A percentile compares a stretch with the other conserved stretches of the same genome.
Conservation (phyloP, 1,284 basidiomycete species). For the Boletellus sp. region DNA sequence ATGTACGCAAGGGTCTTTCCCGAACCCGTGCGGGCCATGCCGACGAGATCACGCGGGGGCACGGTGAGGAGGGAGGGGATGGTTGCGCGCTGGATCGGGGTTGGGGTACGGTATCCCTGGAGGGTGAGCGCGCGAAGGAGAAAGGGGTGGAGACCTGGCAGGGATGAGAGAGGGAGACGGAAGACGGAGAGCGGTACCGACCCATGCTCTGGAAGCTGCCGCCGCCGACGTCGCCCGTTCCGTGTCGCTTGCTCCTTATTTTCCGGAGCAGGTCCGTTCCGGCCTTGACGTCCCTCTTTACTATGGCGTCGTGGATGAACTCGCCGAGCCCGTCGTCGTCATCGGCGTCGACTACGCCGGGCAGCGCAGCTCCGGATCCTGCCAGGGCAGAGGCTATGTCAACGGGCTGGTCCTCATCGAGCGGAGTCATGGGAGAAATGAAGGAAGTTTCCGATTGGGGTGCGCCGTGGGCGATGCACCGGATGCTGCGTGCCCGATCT, state of each 20-base stretch:
- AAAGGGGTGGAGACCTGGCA: conserved; percentile 77
- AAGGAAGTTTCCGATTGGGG: conserved; percentile 36
- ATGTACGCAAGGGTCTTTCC: conserved; percentile 98
- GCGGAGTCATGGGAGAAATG: conserved; percentile 12
- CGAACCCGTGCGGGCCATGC: conserved; percentile 97
- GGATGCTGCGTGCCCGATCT: conserved; percentile 9
- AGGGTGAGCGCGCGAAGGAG: conserved; percentile 83
- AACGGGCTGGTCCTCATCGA: conserved; percentile 46
- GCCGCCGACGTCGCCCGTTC: conserved; percentile 73
- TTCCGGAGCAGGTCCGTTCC: conserved; percentile 71
- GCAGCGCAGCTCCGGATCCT: not conserved
- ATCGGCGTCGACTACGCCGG: not conserved
- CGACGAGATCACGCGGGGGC: conserved; percentile 92
- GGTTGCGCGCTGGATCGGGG: conserved; percentile 91
- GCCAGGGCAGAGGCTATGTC: conserved; percentile 49
- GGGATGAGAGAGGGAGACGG: conserved; percentile 4
- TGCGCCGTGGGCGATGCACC: conserved; percentile 26
- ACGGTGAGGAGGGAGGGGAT: conserved; percentile 83
- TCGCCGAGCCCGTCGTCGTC: conserved; percentile 56
- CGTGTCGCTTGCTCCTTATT: conserved; percentile 61
- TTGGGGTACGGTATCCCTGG: conserved; percentile 94
- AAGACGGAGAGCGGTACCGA: conserved; percentile 34
- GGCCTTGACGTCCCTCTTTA: conserved; percentile 62
- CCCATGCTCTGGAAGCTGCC: conserved; percentile 89
- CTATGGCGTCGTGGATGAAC: conserved; percentile 61